Conservation (phyloP, 257 asterid species). For the Nicotiana tomentosiformis region DNA sequence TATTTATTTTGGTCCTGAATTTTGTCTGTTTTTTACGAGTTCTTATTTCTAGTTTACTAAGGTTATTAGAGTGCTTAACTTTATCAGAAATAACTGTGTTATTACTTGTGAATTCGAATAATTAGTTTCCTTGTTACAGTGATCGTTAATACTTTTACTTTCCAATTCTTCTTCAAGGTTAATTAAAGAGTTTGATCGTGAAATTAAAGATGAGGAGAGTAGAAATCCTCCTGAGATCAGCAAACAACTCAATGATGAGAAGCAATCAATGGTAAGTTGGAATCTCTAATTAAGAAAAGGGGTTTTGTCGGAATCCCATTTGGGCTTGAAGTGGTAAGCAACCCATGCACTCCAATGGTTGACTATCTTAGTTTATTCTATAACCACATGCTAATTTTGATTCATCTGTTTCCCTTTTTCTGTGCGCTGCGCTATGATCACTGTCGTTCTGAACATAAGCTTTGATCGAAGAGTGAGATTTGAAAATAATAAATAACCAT, state of each 20-base stretch:
- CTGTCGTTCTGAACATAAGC: background rate
- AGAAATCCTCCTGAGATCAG: constrained; percentile 66
- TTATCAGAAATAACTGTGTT: background rate
- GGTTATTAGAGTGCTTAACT: background rate
- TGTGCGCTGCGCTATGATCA: background rate
- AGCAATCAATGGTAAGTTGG: constrained; percentile 74
- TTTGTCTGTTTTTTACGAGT: background rate
- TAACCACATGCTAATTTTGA: background rate
- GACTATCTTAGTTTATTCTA: background rate
- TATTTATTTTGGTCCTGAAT: background rate
- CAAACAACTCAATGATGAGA: constrained; percentile 92
- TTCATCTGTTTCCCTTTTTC: background rate
- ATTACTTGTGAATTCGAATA: background rate
- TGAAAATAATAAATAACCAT: background rate
- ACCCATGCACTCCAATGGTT: background rate
- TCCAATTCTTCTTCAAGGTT: constrained; percentile 38
- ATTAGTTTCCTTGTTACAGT: background rate
- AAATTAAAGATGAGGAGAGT: constrained; percentile 89
- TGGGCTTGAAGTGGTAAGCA: background rate
- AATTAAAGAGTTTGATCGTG: constrained; percentile 94
- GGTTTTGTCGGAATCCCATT: background rate
- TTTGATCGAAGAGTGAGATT: background rate
- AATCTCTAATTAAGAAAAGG: background rate
- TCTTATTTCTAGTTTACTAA: background rate
- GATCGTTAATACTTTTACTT: background rate